These are phyloP conservation scores for Leccinum fallax DNA, from an alignment of 1,284 basidiomycete genomes.

Conservation along the genomic window DNA sequence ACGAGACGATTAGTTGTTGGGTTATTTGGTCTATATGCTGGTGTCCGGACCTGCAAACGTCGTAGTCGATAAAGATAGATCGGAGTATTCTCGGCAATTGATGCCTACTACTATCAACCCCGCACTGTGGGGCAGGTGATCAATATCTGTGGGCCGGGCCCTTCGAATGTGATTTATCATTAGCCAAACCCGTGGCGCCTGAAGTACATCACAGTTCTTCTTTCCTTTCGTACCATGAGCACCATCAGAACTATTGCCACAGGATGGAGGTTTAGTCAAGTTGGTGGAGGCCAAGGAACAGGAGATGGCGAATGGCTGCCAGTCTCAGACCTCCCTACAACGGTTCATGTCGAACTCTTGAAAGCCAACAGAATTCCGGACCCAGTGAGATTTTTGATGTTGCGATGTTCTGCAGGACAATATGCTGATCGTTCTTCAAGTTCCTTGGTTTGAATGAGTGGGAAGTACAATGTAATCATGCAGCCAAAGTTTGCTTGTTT, in stretches of 20 bases:
- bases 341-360: conserved; percentile 83
- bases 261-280: conserved; percentile 70
- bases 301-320: conserved; percentile 67
- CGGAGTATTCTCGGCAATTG: conserved; percentile 9
- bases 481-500: conserved; percentile 17
- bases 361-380: conserved; percentile 74
- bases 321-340: conserved; percentile 72
- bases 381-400: conserved; percentile 54
- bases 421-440: conserved; percentile 38
- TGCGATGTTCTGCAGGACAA: not conserved
- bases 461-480: conserved; percentile 77
- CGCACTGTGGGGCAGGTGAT: conserved; percentile 1
- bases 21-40: not conserved
- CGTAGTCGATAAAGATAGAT: not conserved
- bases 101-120: not conserved
- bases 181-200: not conserved
- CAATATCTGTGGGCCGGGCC: not conserved
- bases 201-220: not conserved
- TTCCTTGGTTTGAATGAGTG: conserved; percentile 80
- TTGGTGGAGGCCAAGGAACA: conserved; percentile 61
- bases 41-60: not conserved
- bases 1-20: not conserved
- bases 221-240: conserved; percentile 23
- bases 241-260: conserved; percentile 31
- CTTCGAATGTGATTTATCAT: conserved; percentile 1